Percentiles rank a stretch among this genome's conserved stretches.
Conservation (phyloP, 768 basidiomycete genomes). For the Amanita thiersii region DNA sequence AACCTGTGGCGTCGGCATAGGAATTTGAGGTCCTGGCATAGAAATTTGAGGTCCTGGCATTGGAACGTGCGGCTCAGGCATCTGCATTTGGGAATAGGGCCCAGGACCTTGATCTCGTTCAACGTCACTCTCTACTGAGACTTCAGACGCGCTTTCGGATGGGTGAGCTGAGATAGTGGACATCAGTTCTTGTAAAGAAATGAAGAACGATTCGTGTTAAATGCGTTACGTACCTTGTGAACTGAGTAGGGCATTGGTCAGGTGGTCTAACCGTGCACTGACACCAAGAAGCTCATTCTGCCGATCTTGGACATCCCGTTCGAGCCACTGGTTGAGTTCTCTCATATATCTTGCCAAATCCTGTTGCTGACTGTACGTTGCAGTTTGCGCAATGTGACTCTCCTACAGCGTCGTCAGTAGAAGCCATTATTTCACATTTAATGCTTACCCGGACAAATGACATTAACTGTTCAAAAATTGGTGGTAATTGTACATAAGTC, state of each 20-base stretch:
- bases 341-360: slow-evolving; percentile 77
- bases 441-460: slow-evolving; percentile 52
- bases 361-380: slow-evolving; percentile 71
- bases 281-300: slow-evolving; percentile 67
- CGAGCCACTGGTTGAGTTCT: slow-evolving; percentile 72
- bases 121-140: slow-evolving; percentile 6
- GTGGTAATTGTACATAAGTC: slow-evolving; percentile 56
- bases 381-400: slow-evolving; percentile 65
- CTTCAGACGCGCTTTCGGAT: slow-evolving; percentile 5
- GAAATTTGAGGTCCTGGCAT: slow-evolving; percentile 9
- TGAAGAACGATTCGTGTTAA: neutral
- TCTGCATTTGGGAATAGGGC: slow-evolving; percentile 1
- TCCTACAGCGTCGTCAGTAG: slow-evolving; percentile 37
- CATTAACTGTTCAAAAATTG: slow-evolving; percentile 62
- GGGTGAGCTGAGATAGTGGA: neutral
- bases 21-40: slow-evolving; percentile 3
- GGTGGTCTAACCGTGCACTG: slow-evolving; percentile 47
- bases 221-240: slow-evolving; percentile 16
- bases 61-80: slow-evolving; percentile 5
- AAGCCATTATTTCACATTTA: neutral
- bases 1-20: slow-evolving; percentile 9
- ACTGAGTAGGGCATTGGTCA: slow-evolving; percentile 32
- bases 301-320: slow-evolving; percentile 70
- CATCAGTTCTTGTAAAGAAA: too few relatives aligned
- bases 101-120: slow-evolving; percentile 3